phyloP scores from a whole-genome alignment of 2,329 filamentous ascomycete species.

The Neocatenulostroma microsporum region DNA sequence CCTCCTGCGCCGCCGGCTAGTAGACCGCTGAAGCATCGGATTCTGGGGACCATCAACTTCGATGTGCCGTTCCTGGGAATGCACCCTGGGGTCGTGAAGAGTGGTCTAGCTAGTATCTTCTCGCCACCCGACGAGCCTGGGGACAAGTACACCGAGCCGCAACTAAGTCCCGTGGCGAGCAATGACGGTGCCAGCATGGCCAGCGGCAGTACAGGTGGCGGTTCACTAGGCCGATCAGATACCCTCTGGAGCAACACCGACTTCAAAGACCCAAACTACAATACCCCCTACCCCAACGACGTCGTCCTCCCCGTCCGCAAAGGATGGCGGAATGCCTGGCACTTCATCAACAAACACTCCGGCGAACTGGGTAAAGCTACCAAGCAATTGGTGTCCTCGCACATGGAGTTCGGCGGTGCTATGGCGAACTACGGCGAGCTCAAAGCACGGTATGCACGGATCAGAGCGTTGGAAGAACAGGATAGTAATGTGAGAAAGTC shows the following conservation, averaged over 20 bases:
- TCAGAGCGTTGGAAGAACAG: constrained; percentile 65
- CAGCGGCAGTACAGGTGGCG: neutral
- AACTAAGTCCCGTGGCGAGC: constrained; percentile 1
- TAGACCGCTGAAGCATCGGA: constrained; percentile 58
- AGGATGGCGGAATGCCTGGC: constrained; percentile 58
- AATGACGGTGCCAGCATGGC: neutral
- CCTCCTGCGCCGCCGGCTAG: constrained; percentile 23
- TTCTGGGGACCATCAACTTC: constrained; percentile 72
- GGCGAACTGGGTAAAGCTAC: constrained; percentile 64
- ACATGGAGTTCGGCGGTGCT: constrained; percentile 74
- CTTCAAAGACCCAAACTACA: constrained; percentile 55
- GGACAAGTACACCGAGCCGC: constrained; percentile 11
- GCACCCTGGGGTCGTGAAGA: constrained; percentile 78
- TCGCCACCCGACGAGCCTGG: constrained; percentile 37
- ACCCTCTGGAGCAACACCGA: constrained; percentile 22
- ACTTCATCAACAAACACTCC: constrained; percentile 76
- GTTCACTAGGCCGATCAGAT: no score
- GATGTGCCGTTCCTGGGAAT: constrained; percentile 84
- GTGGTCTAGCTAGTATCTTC: constrained; percentile 73
- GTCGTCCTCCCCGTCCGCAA: constrained; percentile 59
- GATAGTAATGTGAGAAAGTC: constrained; percentile 44
- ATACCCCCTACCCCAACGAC: constrained; percentile 70
- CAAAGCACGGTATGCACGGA: constrained; percentile 58
- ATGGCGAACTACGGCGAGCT: constrained; percentile 69
- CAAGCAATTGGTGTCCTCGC: constrained; percentile 65